Evolutionary conservation across 1,139 yeast species (phyloP), one percentile per base, ranked within the genome.

Genomic region (Candida sanyaensis): DNA sequence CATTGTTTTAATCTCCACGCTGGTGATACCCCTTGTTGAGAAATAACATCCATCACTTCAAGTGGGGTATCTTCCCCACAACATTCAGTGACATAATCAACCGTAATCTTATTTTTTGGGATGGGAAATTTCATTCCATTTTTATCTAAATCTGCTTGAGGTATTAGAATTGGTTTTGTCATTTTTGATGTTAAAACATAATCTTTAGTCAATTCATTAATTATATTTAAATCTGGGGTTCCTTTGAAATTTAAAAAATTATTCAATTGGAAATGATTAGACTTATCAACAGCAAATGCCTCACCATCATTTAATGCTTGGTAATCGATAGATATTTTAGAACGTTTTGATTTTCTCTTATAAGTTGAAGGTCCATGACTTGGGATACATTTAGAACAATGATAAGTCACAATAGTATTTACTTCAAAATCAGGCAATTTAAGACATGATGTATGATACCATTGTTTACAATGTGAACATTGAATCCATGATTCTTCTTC

Each of bases 1-100:
- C 97, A 91, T 52, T 73, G 75, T 1, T 77, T 77, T 73, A 90
- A 68, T 30, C 79, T 76, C 97, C 97, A 91, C 5, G 80, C 78
- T 0, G 83, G 80, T 5, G 66, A 59, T 8, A 73, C 74, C 13
- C 81, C 77, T 50, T 86, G 87, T 58, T 91, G 97, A 0, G 96
- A 85, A 17, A 88, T 75, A 5, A 90, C 96, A 61, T 91, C 96
- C 95, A 89, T 88, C 1, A 91, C 97, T 51, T 90, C 96, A 1
- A 91, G 78, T 0, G 80, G 78, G 2, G 72, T 68, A 37, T 84
- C 87, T 1, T 67, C 77, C 0, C 96, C 97, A 23, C 89, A 78
- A 27, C 73, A 63, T 3, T 77, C 76, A 0, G 88, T 74, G 1
- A 90, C 78, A 49, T 80, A 72, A 44, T 80, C 78, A 6, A 88